Conservation (phyloP, 768 basidiomycete species). For the Termitomyces sp. region DNA sequence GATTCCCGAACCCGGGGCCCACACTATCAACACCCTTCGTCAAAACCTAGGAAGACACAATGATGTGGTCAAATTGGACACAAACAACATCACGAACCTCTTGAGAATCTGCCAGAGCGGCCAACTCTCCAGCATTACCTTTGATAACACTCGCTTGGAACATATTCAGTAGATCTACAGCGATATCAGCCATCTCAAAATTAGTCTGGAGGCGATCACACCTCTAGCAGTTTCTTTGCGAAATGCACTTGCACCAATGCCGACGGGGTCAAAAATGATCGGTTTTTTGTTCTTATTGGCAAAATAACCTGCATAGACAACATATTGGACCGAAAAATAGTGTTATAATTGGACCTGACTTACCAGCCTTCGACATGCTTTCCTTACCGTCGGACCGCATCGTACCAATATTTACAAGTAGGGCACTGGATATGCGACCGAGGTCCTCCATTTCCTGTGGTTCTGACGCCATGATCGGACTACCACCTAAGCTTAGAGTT, state of each 20-base stretch:
- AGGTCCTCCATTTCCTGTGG: slow-evolving; percentile 81
- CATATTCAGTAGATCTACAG: slow-evolving; percentile 55
- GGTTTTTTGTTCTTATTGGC: slow-evolving; percentile 72
- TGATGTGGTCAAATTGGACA: neutral
- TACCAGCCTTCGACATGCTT: slow-evolving; percentile 75
- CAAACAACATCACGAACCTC: slow-evolving; percentile 44
- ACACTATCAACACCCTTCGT: slow-evolving; percentile 85
- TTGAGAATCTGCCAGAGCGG: slow-evolving; percentile 62
- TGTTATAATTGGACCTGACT: neutral
- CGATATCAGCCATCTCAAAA: slow-evolving; percentile 39
- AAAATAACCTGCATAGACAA: slow-evolving; percentile 29
- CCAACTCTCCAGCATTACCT: slow-evolving; percentile 90
- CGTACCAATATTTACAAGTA: slow-evolving; percentile 88
- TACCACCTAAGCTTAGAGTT: slow-evolving; percentile 82
- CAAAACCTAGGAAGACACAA: slow-evolving; percentile 40
- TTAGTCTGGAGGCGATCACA: slow-evolving; percentile 19
- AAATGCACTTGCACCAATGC: slow-evolving; percentile 76
- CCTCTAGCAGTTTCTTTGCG: slow-evolving; percentile 59
- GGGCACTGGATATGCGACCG: slow-evolving; percentile 52
- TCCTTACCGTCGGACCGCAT: slow-evolving; percentile 50
- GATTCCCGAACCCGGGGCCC: slow-evolving; percentile 73
- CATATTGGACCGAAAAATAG: neutral
- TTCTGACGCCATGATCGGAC: slow-evolving; percentile 92
- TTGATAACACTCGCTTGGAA: slow-evolving; percentile 93
- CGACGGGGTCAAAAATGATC: slow-evolving; percentile 89